Conservation (phyloP, 441 rosid species). For the Aquilaria agallochum region DNA sequence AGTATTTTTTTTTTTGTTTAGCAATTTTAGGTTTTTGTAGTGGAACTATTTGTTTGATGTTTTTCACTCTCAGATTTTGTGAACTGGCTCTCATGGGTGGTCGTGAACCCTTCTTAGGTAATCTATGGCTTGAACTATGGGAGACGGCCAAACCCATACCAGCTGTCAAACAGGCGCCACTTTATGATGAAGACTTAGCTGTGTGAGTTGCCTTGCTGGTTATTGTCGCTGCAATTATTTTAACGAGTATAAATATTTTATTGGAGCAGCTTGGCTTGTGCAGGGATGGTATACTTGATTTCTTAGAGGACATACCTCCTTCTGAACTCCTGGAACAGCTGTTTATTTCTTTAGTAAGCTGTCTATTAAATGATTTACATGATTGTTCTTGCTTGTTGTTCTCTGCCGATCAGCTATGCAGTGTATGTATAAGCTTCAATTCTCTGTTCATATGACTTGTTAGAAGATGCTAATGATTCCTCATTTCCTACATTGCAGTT, state of each 20-base stretch:
- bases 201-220: conserved; percentile 49
- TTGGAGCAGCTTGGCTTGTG: conserved; percentile 16
- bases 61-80: no score
- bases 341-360: conserved; percentile 71
- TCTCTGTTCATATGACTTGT: background rate
- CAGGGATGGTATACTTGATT: conserved; percentile 78
- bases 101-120: conserved; percentile 47
- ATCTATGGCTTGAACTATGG: conserved; percentile 97
- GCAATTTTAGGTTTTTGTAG: no score
- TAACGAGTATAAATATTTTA: conserved; percentile 7
- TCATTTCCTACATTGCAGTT: conserved; percentile 41
- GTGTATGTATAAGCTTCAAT: no score
- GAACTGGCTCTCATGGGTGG: conserved; percentile 7
- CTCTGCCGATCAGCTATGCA: no score
- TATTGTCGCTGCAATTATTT: conserved; percentile 3
- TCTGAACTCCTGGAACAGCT: conserved; percentile 68
- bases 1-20: background rate
- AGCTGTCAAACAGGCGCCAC: conserved; percentile 87
- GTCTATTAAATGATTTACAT: background rate
- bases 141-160: conserved; percentile 85
- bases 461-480: conserved; percentile 14
- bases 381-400: background rate
- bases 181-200: conserved; percentile 92
- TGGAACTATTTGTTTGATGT: no score
- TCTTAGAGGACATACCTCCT: conserved; percentile 68